These are phyloP conservation scores for Kalmanozyma brasiliensis DNA, from an alignment of 1,284 basidiomycete genomes.

Conservation along the genomic window DNA sequence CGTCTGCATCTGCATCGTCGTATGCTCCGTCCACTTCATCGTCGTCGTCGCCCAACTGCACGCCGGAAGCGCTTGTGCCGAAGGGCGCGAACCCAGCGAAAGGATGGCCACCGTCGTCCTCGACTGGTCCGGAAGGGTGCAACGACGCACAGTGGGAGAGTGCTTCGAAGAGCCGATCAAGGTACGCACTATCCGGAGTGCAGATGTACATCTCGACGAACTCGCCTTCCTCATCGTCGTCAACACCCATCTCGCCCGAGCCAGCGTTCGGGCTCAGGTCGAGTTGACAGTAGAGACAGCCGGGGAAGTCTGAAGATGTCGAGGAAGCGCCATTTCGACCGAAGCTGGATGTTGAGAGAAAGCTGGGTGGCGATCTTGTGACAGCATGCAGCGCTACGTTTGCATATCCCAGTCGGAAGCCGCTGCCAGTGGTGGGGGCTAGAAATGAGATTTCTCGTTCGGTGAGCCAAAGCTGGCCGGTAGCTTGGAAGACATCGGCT, in stretches of 20 bases:
- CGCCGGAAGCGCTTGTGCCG: conserved; percentile 41
- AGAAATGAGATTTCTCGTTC: conserved; percentile 56
- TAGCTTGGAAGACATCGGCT: conserved; percentile 24
- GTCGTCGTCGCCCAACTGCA: conserved; percentile 71
- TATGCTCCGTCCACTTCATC: conserved; percentile 73
- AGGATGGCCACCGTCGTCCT: conserved; percentile 72
- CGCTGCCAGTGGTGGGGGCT: conserved; percentile 18
- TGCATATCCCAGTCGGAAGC: conserved; percentile 58
- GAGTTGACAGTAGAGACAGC: conserved; percentile 65
- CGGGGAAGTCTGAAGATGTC: conserved; percentile 15
- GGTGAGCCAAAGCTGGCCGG: conserved; percentile 52
- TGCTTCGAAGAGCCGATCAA: conserved; percentile 86
- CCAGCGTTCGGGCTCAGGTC: conserved; percentile 53
- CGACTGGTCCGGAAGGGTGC: conserved; percentile 73
- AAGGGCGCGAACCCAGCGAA: conserved; percentile 63
- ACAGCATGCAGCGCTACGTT: conserved; percentile 63
- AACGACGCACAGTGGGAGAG: conserved; percentile 88
- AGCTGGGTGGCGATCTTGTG: conserved; percentile 54
- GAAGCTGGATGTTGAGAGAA: conserved; percentile 7
- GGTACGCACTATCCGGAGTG: conserved; percentile 70
- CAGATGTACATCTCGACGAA: conserved; percentile 61
- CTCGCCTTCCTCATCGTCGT: conserved; percentile 48
- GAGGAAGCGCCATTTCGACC: conserved; percentile 7
- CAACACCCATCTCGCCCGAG: conserved; percentile 34
- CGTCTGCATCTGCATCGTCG: conserved; percentile 70